Evolutionary conservation across 2,329 filamentous ascomycete species (phyloP).

Genomic region (Ophiosphaerella korrae): DNA sequence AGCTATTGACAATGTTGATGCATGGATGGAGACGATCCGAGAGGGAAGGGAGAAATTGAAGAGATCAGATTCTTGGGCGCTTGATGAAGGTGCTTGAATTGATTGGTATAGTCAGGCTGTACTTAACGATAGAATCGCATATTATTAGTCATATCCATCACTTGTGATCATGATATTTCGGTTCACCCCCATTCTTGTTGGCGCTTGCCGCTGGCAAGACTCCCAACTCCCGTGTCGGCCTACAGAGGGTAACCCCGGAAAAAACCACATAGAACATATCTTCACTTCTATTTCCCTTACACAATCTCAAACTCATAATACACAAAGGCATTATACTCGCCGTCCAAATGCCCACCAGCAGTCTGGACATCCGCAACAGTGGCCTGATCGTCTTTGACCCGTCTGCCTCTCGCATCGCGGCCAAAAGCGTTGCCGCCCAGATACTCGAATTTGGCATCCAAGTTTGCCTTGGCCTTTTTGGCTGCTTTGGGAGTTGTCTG

Average conservation of each 20-base stretch:
- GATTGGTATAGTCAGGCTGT: no score
- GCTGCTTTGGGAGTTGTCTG: constrained; percentile 83
- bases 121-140: no score
- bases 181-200: no score
- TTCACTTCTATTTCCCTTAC: constrained; percentile 6
- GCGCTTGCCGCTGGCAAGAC: no score
- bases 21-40: no score
- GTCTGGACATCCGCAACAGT: constrained; percentile 83
- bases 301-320: constrained; percentile 91
- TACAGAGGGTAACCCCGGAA: neutral
- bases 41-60: no score
- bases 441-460: constrained; percentile 88
- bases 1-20: no score
- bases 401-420: constrained; percentile 88
- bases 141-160: no score
- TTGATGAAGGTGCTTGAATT: no score
- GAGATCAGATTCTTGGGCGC: no score
- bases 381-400: constrained; percentile 85
- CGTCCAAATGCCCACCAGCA: constrained; percentile 68
- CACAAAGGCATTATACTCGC: constrained; percentile 95
- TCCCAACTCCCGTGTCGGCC: no score
- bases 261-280: neutral
- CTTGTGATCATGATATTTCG: no score
- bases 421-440: constrained; percentile 93
- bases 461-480: constrained; percentile 68